phyloP scores from a whole-genome alignment of 805 yeast genomes.

The Suhomyces emberorum region DNA sequence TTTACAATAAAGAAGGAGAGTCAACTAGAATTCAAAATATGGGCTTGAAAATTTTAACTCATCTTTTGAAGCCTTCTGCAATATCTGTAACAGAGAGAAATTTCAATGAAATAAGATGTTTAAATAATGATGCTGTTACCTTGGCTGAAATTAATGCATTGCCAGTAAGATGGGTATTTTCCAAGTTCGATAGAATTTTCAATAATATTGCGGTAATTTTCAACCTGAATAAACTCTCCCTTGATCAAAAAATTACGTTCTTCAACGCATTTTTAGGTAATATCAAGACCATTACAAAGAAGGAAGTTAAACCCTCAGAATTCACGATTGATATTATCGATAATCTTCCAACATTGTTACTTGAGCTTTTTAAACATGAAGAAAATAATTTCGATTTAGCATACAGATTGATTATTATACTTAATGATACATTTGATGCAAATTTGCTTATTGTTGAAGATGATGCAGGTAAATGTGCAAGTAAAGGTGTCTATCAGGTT shows the following conservation, averaged over 20 bases:
- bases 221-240: constrained; percentile 19
- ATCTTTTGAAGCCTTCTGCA: constrained; percentile 21
- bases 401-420: constrained; percentile 21
- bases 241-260: constrained; percentile 22
- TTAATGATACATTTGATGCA: constrained; percentile 34
- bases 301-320: constrained; percentile 27
- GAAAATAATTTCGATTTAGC: constrained; percentile 17
- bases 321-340: constrained; percentile 32
- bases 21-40: constrained; percentile 25
- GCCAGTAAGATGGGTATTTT: constrained; percentile 32
- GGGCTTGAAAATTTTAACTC: constrained; percentile 25
- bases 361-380: constrained; percentile 17
- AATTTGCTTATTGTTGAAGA: constrained; percentile 3
- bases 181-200: constrained; percentile 29
- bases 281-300: constrained; percentile 26
- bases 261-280: constrained; percentile 23
- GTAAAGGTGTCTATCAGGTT: constrained; percentile 12
- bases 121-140: constrained; percentile 29
- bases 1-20: constrained; percentile 24
- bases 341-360: constrained; percentile 25
- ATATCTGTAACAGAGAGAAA: constrained; percentile 17
- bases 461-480: background rate
- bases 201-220: constrained; percentile 22
- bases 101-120: constrained; percentile 27
- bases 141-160: constrained; percentile 30